Base-by-base conservation (phyloP, 352 stramenopile species). In the Nothophytophthora sp. region DNA sequence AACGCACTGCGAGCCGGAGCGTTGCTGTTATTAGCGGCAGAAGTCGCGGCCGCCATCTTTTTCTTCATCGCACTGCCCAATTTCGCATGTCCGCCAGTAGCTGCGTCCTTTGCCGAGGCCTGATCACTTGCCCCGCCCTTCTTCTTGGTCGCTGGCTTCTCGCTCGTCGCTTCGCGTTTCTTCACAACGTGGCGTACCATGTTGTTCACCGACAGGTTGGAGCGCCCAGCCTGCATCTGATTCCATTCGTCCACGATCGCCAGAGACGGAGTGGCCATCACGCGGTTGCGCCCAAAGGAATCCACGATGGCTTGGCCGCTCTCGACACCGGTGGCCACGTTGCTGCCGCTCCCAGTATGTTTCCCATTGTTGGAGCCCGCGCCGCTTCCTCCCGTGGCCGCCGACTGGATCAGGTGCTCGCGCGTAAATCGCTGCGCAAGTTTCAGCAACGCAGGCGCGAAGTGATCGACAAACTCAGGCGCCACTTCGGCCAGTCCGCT, bases 241-340 rank as follows among this genome's bases (percentile, higher is more conserved):
- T 88, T 67, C 77, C 84, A 96, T 39, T 96, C 86, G 40, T 96
- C 73, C 4, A 88, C 70, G 27, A 95, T 90, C 25, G 84, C 86
- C 35, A 96, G 65, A 4, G 81, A 86, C 13, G 86, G 86, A 10
- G 86, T 96, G n/a, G 86, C 86, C 86, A 95, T 93, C 22, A 96
- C 84, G 34, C 84, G 79, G 27, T 93, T 87, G 1, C 81, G 70
- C 19, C 72, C 78, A 67, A 89, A 90, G n/a, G 79, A 86, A 39
- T 92, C 82, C 37, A 84, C 73, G 47, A 64, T 65, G 16, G 60
- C 64, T 44, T 75, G 61, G 13, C 59, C 68, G 43, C 70, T 76
- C 45, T 77, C 65, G 13, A 64, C 57, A 16, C 53, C 55, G 28
- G 63, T 64, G 10, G 55, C 64, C 53, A 61, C 53, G 23, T 58